Percentiles rank a stretch among this genome's conserved stretches.
These are phyloP conservation scores for Candida xiaguanensis DNA, from an alignment of 805 yeast species.

Conservation along the genomic window DNA sequence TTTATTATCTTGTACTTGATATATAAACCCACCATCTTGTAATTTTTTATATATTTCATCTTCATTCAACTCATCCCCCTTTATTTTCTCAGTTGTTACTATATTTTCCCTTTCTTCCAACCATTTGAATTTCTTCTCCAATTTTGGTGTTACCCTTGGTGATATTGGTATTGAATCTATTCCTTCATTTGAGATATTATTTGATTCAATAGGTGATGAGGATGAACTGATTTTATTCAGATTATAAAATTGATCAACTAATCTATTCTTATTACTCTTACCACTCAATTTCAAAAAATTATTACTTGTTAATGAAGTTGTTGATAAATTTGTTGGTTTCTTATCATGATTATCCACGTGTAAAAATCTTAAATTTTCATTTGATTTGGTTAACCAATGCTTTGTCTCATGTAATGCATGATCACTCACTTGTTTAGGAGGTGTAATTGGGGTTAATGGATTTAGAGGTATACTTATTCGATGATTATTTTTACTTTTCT, in stretches of 20 bases:
- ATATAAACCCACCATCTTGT: conserved; percentile 19
- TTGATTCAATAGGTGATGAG: not conserved
- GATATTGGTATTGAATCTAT: conserved; percentile 1
- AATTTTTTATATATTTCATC: conserved; percentile 14
- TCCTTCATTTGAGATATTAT: not conserved
- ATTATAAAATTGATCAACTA: conserved; percentile 40
- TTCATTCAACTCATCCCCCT: conserved; percentile 2
- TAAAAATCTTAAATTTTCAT: conserved; percentile 1
- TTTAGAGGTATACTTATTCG: not conserved
- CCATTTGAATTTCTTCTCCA: conserved; percentile 4
- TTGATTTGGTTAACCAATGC: not conserved
- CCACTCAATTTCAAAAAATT: not conserved
- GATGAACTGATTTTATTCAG: not conserved
- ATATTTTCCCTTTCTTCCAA: not conserved
- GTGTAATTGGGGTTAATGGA: conserved; percentile 6
- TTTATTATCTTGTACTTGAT: conserved; percentile 9
- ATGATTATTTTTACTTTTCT: not conserved
- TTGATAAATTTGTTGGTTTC: not conserved
- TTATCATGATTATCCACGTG: not conserved
- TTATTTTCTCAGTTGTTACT: not conserved
- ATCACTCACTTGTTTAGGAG: not conserved
- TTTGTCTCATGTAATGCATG: not conserved
- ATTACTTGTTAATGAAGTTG: not conserved
- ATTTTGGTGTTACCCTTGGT: not conserved
- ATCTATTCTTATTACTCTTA: conserved; percentile 23